Evolutionary conservation across 805 yeast species (phyloP).

Genomic region (Yamadazyma ubonensis): DNA sequence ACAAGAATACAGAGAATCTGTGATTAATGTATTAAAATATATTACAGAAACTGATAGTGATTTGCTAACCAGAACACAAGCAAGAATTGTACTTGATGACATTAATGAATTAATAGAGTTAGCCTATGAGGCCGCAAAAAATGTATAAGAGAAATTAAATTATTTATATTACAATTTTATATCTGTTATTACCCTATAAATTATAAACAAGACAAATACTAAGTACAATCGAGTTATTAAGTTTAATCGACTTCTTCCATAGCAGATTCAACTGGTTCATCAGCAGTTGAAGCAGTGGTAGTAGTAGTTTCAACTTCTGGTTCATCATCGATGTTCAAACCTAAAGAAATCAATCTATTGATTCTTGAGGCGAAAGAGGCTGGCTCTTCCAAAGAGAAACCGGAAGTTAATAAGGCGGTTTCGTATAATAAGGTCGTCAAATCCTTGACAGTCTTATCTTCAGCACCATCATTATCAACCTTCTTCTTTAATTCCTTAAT

Average conservation of each 20-base stretch:
- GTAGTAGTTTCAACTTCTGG: conserved; percentile 53
- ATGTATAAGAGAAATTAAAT: neutral
- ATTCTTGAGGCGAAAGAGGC: conserved; percentile 95
- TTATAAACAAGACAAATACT: conserved; percentile 9
- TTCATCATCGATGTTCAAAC: conserved; percentile 93
- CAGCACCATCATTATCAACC: conserved; percentile 96
- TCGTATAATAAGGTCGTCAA: conserved; percentile 94
- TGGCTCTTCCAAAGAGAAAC: conserved; percentile 99
- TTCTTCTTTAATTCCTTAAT: conserved; percentile 93
- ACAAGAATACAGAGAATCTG: conserved; percentile 41
- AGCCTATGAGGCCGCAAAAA: conserved; percentile 15
- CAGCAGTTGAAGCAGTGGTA: conserved; percentile 48
- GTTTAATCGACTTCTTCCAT: conserved; percentile 98
- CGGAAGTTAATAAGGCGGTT: conserved; percentile 97
- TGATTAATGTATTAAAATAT: conserved; percentile 45
- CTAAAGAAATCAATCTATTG: conserved; percentile 96
- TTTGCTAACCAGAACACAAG: conserved; percentile 59
- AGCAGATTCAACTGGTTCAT: conserved; percentile 82
- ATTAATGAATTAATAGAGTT: conserved; percentile 26
- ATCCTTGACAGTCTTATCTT: conserved; percentile 98
- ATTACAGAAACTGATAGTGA: conserved; percentile 51
- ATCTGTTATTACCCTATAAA: conserved; percentile 11
- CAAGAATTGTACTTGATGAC: conserved; percentile 33
- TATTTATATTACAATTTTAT: neutral
- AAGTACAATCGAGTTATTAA: neutral